Conservation (phyloP, 192 early-diverging fungal species). For the Geranomyces michiganensis region DNA sequence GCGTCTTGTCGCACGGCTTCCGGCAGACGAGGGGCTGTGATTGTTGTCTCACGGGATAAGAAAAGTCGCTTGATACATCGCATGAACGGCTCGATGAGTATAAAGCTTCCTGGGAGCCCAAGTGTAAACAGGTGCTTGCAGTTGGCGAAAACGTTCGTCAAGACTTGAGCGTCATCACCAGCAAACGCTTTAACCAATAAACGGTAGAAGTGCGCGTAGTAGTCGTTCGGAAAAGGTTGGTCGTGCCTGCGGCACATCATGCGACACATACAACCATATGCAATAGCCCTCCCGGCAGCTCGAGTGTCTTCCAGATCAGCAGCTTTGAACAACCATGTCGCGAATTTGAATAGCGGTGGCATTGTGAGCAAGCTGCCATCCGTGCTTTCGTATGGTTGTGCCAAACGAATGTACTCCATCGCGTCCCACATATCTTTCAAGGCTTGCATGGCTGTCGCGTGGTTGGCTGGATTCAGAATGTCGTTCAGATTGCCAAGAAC, state of each 20-base stretch:
- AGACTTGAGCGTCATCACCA: constrained; percentile 58
- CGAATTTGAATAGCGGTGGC: constrained; percentile 75
- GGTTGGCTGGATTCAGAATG: constrained; percentile 61
- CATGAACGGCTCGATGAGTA: constrained; percentile 69
- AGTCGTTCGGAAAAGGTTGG: constrained; percentile 58
- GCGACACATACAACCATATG: constrained; percentile 72
- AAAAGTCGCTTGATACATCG: constrained; percentile 35
- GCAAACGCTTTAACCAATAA: constrained; percentile 64
- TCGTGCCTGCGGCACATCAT: constrained; percentile 79
- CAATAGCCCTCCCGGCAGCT: constrained; percentile 63
- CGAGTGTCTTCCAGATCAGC: constrained; percentile 61
- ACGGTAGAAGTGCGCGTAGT: constrained; percentile 72
- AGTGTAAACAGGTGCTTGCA: constrained; percentile 67
- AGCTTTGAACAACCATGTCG: constrained; percentile 78
- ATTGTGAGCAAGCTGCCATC: constrained; percentile 31
- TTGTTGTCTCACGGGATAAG: background rate
- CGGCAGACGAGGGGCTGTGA: constrained; percentile 22
- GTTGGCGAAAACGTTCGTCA: constrained; percentile 70
- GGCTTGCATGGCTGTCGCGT: constrained; percentile 67
- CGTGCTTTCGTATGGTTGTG: constrained; percentile 61
- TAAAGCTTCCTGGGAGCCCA: constrained; percentile 67
- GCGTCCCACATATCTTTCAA: constrained; percentile 70
- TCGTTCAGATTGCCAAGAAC: constrained; percentile 73
- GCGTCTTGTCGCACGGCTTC: constrained; percentile 49
- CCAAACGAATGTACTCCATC: constrained; percentile 54